A percentile compares a stretch with the other conserved stretches of the same genome.
Conservation (phyloP, 208 protist genomes). For the Trypanosoma avium region DNA sequence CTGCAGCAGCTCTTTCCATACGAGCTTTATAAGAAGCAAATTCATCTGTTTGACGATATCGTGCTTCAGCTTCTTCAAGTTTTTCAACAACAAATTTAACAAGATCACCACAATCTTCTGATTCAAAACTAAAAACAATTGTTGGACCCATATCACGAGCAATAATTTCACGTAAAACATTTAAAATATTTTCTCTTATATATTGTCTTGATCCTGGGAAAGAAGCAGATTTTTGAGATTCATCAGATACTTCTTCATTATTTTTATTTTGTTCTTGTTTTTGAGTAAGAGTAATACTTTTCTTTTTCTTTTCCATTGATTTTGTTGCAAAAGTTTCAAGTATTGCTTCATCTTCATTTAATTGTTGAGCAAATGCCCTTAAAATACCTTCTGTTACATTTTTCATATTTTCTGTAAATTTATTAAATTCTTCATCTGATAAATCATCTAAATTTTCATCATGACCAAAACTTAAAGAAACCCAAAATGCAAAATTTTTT, state of each 20-base stretch:
- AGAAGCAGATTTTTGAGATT: constrained; percentile 5
- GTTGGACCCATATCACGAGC: constrained; percentile 84
- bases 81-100: constrained; percentile 73
- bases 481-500: constrained; percentile 81
- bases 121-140: constrained; percentile 92
- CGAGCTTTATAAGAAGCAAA: constrained; percentile 70
- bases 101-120: constrained; percentile 85
- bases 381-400: constrained; percentile 56
- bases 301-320: constrained; percentile 35
- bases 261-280: background rate
- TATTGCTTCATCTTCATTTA: constrained; percentile 65
- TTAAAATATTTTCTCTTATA: constrained; percentile 79
- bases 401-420: constrained; percentile 60
- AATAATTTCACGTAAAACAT: constrained; percentile 89
- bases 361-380: constrained; percentile 62
- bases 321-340: constrained; percentile 63
- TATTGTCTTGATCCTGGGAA: constrained; percentile 87
- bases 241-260: background rate
- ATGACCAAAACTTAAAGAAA: constrained; percentile 47
- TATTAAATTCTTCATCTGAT: constrained; percentile 30
- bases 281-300: constrained; percentile 3
- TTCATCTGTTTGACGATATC: constrained; percentile 86
- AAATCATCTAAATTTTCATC: constrained; percentile 41
- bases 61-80: constrained; percentile 76
- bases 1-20: constrained; percentile 69